Base-by-base conservation (phyloP, 305 asterid species). In the Plantago coronopus region DNA sequence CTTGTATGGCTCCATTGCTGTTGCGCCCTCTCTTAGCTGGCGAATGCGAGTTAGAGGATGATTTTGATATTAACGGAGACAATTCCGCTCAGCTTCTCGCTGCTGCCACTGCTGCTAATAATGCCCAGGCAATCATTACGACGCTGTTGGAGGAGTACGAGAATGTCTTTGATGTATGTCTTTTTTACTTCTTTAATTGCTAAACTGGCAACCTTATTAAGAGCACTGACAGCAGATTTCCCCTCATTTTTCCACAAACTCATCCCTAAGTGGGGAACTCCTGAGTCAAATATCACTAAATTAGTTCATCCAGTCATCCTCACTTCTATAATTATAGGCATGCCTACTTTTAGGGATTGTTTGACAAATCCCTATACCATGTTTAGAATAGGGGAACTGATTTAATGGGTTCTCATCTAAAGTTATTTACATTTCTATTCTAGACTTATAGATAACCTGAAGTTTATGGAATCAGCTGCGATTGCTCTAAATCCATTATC, bases 1-100 rank as follows among this genome's bases (percentile, higher is more conserved):
- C 99, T 75, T 94, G 99, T 74, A 94, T 94, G 99, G 99, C 99
- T 45, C 99, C 99, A 17, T 79, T 94, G 85, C 93, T 94, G 61
- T 79, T 94, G 78, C 96, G 96, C 27, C 99, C 99, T 29, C 96
- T 94, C 62, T 80, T 94, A 71, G 91, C 99, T 53, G 99, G 99
- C 51, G 99, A 94, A 81, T 94, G 99, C 61, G 99, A 94, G 77
- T 25, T 84, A 63, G 99, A 90, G 80, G 97, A 90, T 67, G 95
- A 81, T 78, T 86, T 79, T 76, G 94, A 87, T 46, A 48, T 67
- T 29, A 81, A 80, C 63, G 97, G 95, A 64, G 97, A 87, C 77
- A 87, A 80, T 77, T 81, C 99, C 62, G 87, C 99, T 55, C 96
- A 90, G 80, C 87, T 94, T 76, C 85, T 94, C 48, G 99, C 99